Percentiles rank a stretch among this genome's conserved stretches.
phyloP scores from a whole-genome alignment of 768 basidiomycete species.

The Trametes cingulata region DNA sequence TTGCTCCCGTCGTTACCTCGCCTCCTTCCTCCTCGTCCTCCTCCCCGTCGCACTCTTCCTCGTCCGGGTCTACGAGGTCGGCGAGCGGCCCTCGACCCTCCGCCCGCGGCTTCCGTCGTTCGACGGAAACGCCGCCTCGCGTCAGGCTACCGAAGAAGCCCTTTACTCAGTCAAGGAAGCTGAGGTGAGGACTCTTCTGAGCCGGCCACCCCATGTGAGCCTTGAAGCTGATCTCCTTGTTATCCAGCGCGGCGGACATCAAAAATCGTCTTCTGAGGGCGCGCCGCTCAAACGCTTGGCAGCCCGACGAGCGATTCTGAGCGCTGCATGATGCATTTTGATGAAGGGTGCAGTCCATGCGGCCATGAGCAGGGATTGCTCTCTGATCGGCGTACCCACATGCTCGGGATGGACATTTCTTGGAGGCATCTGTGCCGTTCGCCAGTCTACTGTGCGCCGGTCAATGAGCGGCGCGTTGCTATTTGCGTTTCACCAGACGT shows the following conservation, averaged over 20 bases:
- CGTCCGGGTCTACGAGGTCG: neutral
- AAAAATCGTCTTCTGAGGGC: neutral
- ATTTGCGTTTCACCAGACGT: too few relatives aligned
- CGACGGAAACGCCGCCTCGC: neutral
- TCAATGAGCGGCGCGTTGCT: too few relatives aligned
- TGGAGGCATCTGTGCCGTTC: too few relatives aligned
- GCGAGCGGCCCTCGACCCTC: constrained; percentile 1
- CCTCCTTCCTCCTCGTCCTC: neutral
- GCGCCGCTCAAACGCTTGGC: neutral
- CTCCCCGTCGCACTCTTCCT: neutral
- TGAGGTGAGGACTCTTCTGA: constrained; percentile 1
- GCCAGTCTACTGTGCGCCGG: too few relatives aligned
- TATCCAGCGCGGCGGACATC: neutral
- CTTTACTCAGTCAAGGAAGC: neutral
- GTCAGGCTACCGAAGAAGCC: neutral
- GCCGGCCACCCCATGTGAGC: too few relatives aligned
- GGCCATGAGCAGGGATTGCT: too few relatives aligned
- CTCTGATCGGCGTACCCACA: too few relatives aligned
- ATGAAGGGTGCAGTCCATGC: too few relatives aligned
- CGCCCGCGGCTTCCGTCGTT: constrained; percentile 6
- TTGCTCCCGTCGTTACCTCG: neutral
- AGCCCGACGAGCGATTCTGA: neutral
- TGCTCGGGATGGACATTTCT: too few relatives aligned
- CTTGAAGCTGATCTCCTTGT: neutral
- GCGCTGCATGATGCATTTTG: too few relatives aligned